Evolutionary conservation across 2,329 filamentous ascomycete species (phyloP), one percentile per base, ranked within the genome.

Genomic region (Nannizzia gypsea): DNA sequence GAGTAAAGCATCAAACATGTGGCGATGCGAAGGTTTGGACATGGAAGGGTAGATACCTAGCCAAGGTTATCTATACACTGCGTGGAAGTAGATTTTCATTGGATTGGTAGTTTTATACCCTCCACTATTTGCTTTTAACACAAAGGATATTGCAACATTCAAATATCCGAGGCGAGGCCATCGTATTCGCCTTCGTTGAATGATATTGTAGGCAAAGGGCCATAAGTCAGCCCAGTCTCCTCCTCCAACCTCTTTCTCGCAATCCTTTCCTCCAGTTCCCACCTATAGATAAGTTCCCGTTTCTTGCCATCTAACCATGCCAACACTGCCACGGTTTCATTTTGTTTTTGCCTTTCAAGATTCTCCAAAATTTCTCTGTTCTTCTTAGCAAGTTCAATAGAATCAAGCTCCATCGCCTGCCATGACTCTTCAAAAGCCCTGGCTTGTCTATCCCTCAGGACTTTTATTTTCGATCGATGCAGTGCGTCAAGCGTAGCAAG

Each of bases 381-480:
- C 34, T 69, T 66, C 20, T 68, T 63, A 58, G 72, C 68, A 40
- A 77, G 59, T 1, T 66, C 63, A 2, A 73, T 67, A 3, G 75
- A 62, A 61, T 76, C 75, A 17, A 64, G 66, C 46, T 74, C 74
- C 66, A 74, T 74, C 9, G 71, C 71, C 17, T 66, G 65, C 17
- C 74, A 67, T 3, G 73, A 68, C 56, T 74, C 73, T 50, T 73
- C 71, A 6, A 76, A 66, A 42, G 70, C 69, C 36, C 72, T 68
- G 56, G 77, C 74, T 61, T 78, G 76, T n/a, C 70, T 72, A 38
- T 77, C 76, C 17, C 76, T 72, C 17, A 78, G 69, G 11, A 78
- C 76, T 60, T 78, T 77, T 64, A 78, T 76, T 36, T 74, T 76
- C 6, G 75, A 70, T 15, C 71, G 64, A 56, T 78, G 76, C 0